Evolutionary conservation across 495 filamentous ascomycete genomes (phyloP).

Genomic region (Mytilinidion resinicola): DNA sequence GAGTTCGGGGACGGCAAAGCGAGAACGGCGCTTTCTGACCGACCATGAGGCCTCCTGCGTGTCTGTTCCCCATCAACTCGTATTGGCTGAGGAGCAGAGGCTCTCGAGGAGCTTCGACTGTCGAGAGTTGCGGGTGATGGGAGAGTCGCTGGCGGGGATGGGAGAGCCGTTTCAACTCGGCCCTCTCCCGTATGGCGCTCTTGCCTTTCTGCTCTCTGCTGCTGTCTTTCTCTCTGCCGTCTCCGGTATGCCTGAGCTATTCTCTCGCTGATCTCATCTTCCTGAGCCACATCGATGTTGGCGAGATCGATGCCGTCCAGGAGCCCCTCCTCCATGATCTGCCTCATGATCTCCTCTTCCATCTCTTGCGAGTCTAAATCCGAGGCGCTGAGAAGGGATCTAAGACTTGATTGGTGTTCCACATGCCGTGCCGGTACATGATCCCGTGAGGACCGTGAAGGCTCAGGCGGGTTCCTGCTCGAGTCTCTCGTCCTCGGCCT

Average conservation of each 20-base stretch:
- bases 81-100: conserved; percentile 7
- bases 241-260: conserved; percentile 82
- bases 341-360: conserved; percentile 80
- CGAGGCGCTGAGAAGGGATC: conserved; percentile 71
- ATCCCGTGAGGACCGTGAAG: conserved; percentile 19
- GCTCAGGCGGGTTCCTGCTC: conserved; percentile 5
- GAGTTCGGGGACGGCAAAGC: conserved; percentile 27
- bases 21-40: conserved; percentile 19
- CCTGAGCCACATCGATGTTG: conserved; percentile 64
- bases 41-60: conserved; percentile 18
- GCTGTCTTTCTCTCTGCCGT: conserved; percentile 52
- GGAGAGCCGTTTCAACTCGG: neutral
- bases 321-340: conserved; percentile 83
- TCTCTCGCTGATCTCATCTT: conserved; percentile 80
- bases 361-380: conserved; percentile 68
- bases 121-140: neutral
- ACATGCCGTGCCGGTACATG: conserved; percentile 47
- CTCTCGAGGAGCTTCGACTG: conserved; percentile 8
- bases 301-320: conserved; percentile 80
- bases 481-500: conserved; percentile 10
- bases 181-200: conserved; percentile 39
- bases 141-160: neutral
- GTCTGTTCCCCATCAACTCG: conserved; percentile 14
- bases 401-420: conserved; percentile 78
- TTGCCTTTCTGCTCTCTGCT: conserved; percentile 27